A percentile compares a stretch with the other conserved stretches of the same genome.
Evolutionary conservation across 257 asterid genomes (phyloP).

Genomic region (Nicotiana knightiana): DNA sequence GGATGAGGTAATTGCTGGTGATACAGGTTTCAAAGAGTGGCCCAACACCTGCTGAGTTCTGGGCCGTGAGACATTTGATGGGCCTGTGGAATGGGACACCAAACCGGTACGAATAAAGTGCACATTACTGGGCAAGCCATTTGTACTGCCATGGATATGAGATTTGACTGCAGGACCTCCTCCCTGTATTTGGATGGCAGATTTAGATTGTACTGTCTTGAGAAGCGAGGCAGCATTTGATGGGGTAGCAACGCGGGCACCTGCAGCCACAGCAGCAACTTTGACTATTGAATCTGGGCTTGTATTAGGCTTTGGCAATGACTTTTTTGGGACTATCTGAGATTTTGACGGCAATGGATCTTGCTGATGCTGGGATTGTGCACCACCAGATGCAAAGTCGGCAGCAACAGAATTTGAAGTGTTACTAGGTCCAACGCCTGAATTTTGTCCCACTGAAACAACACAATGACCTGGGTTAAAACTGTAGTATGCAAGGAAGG

Average conservation of each 20-base stretch:
- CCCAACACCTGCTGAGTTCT: neutral
- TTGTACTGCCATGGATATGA: constrained; percentile 30
- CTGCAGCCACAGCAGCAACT: constrained; percentile 85
- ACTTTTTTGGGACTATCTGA: constrained; percentile 23
- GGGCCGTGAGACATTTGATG: neutral
- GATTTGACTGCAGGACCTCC: constrained; percentile 39
- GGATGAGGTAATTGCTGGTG: neutral
- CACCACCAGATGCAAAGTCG: constrained; percentile 20
- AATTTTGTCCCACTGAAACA: constrained; percentile 18
- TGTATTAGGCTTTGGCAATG: constrained; percentile 25
- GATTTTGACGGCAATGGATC: constrained; percentile 24
- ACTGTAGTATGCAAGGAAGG: neutral
- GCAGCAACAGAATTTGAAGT: constrained; percentile 14
- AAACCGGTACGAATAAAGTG: constrained; percentile 38
- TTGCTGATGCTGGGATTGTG: constrained; percentile 22
- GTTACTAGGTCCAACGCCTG: constrained; percentile 19
- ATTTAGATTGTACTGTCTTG: constrained; percentile 56
- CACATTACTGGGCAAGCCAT: constrained; percentile 72
- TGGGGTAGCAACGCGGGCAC: constrained; percentile 72
- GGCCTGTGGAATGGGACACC: neutral
- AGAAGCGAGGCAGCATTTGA: constrained; percentile 53
- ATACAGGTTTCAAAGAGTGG: constrained; percentile 4
- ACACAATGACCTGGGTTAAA: neutral
- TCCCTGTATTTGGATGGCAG: constrained; percentile 50
- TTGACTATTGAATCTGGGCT: constrained; percentile 56